phyloP scores from a whole-genome alignment of 2,329 filamentous ascomycete genomes.

The Cercospora brassicicola region DNA sequence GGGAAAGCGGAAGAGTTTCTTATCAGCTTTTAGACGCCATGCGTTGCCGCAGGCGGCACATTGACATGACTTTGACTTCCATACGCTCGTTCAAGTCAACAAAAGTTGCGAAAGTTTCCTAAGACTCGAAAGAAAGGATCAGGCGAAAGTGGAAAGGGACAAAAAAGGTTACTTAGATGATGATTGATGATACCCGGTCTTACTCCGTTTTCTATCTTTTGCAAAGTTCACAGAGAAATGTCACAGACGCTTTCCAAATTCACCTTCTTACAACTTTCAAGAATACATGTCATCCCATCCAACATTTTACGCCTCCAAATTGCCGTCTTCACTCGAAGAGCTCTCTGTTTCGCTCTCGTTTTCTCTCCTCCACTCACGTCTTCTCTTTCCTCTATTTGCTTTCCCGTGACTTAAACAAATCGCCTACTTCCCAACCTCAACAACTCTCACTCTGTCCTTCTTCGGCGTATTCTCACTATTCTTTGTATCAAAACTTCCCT shows the following conservation, averaged over 20 bases:
- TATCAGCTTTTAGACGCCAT: conserved; percentile 44
- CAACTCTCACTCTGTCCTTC: conserved; percentile 14
- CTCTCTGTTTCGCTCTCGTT: no score
- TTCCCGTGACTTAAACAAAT: no score
- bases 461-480: no score
- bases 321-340: no score
- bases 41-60: background rate
- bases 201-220: background rate
- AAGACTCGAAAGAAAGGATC: background rate
- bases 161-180: background rate
- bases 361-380: no score
- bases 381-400: no score
- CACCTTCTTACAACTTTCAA: no score
- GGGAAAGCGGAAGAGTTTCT: conserved; percentile 51
- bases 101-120: background rate
- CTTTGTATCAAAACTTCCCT: conserved; percentile 16
- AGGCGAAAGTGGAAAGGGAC: background rate
- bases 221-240: background rate
- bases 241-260: background rate
- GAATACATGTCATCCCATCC: no score
- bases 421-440: conserved; percentile 15
- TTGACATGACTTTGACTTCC: background rate
- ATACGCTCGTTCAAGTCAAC: background rate
- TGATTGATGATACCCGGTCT: background rate
- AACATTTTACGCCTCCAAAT: no score